Evolutionary conservation across 768 basidiomycete genomes (phyloP), one percentile per base, ranked within the genome.

Genomic region (Tulasnella sp.): DNA sequence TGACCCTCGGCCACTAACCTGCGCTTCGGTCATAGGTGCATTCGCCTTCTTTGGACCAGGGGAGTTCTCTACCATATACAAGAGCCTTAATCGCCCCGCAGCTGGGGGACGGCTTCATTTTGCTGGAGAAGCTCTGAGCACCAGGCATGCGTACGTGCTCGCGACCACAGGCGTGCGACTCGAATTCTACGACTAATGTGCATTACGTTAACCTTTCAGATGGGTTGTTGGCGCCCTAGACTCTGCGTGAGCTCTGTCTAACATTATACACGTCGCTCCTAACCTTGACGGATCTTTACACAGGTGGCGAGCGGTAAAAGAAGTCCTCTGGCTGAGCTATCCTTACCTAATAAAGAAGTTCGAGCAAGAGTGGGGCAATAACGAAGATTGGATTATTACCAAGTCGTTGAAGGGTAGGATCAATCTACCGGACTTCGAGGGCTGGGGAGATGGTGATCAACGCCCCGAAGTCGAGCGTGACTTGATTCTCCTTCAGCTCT

Each of bases 1-100:
- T 14, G 31, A 37, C 17, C 52, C 31, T 36, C 22, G 17, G 22
- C 1, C 71, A 34, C 19, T 42, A 40, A 12, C 67, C 19, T 25
- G 15, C 22, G n/a, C 7, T 38, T 31, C 70, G 17, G 29, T 40
- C 25, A 15, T 69, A 85, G 86, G 85, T 54, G 84, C 85, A 3
- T 85, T 82, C 74, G 86, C 85, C 0, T 79, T 79, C 78, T 87
- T 86, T 67, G 82, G 82, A 0, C 85, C 86, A 8, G 85, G 85
- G 8, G 77, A 85, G 34, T 86, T 85, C 74, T 75, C 78, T 8
- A 77, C 81, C 8, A 49, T 84, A 45, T 86, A 84, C 77, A 74
- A 78, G 3, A 77, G 80, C 6, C 80, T 86, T 31, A 84, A 77
- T 22, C 4, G 37, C 14, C 83, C 85, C 12, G 84, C 85, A 0